Evolutionary conservation across 2,329 filamentous ascomycete species (phyloP).

Genomic region (Fusarium nisikadoi): DNA sequence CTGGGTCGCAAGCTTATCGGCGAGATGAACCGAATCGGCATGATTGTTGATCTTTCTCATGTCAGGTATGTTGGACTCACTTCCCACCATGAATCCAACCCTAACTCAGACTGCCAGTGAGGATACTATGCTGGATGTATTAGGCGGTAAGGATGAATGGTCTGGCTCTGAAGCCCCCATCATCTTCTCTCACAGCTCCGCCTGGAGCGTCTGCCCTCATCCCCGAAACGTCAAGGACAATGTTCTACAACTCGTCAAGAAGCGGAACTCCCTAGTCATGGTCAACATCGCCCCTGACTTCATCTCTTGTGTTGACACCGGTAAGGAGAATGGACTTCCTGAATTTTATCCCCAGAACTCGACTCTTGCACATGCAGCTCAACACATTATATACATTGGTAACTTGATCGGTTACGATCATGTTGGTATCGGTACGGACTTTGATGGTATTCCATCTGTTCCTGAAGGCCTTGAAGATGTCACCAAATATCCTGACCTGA

Average conservation of each 20-base stretch:
- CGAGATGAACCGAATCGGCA: slow-evolving; percentile 95
- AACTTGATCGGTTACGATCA: slow-evolving; percentile 85
- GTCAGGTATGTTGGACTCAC: slow-evolving; percentile 51
- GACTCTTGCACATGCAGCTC: slow-evolving; percentile 80
- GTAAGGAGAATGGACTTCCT: slow-evolving; percentile 72
- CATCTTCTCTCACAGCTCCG: slow-evolving; percentile 90
- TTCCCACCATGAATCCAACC: too few species aligned
- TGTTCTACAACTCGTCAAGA: slow-evolving; percentile 79
- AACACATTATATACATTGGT: slow-evolving; percentile 86
- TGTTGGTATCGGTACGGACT: slow-evolving; percentile 90
- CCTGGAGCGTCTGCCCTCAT: slow-evolving; percentile 83
- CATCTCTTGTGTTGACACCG: slow-evolving; percentile 75
- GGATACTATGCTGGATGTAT: slow-evolving; percentile 86
- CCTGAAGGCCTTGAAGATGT: slow-evolving; percentile 86
- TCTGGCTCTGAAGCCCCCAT: slow-evolving; percentile 80
- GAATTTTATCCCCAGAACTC: slow-evolving; percentile 73
- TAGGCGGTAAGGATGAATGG: slow-evolving; percentile 73
- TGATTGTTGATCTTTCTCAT: slow-evolving; percentile 93
- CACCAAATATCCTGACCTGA: slow-evolving; percentile 80
- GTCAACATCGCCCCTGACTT: slow-evolving; percentile 89
- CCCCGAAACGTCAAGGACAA: slow-evolving; percentile 91
- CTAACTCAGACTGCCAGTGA: slow-evolving; percentile 54
- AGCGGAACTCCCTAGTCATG: slow-evolving; percentile 83
- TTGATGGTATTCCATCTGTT: slow-evolving; percentile 77
- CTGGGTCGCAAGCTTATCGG: slow-evolving; percentile 74